Evolutionary conservation across 2,329 filamentous ascomycete species (phyloP).

Genomic region (Curvularia lunata): DNA sequence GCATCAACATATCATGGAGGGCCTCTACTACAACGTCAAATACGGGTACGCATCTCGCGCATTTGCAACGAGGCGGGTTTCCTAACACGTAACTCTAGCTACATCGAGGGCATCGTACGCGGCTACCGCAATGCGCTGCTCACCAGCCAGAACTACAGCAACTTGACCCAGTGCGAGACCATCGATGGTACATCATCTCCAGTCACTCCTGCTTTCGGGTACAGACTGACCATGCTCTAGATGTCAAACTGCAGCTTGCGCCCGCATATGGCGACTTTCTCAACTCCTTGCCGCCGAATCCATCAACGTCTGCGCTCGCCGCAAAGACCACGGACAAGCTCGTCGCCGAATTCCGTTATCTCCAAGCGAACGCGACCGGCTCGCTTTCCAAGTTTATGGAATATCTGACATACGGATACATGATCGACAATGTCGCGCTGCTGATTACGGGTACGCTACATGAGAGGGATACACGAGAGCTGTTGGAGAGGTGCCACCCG

Average conservation of each 20-base stretch:
- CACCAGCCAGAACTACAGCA: constrained; percentile 88
- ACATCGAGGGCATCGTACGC: constrained; percentile 95
- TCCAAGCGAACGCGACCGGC: constrained; percentile 91
- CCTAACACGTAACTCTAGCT: constrained; percentile 62
- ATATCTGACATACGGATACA: constrained; percentile 98
- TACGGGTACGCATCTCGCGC: constrained; percentile 69
- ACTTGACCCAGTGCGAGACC: constrained; percentile 96
- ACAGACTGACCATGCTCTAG: constrained; percentile 64
- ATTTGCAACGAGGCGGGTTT: background rate
- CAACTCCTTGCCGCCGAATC: constrained; percentile 89
- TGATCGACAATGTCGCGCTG: constrained; percentile 99
- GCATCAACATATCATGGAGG: constrained; percentile 71
- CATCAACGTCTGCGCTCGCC: constrained; percentile 92
- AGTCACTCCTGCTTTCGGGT: background rate
- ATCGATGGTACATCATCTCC: constrained; percentile 75
- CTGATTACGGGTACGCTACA: constrained; percentile 97
- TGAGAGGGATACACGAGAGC: constrained; percentile 93
- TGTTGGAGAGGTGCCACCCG: constrained; percentile 94
- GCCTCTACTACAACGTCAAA: constrained; percentile 92
- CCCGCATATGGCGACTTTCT: constrained; percentile 98
- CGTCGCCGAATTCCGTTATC: constrained; percentile 94
- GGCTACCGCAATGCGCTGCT: constrained; percentile 95
- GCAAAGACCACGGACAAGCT: constrained; percentile 97
- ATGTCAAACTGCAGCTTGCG: constrained; percentile 96
- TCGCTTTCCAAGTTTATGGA: constrained; percentile 95